Percentiles rank a stretch among this genome's conserved stretches.
These are phyloP conservation scores for Pyrenophora seminiperda DNA, from an alignment of 2,329 filamentous ascomycete species.

Conservation along the genomic window DNA sequence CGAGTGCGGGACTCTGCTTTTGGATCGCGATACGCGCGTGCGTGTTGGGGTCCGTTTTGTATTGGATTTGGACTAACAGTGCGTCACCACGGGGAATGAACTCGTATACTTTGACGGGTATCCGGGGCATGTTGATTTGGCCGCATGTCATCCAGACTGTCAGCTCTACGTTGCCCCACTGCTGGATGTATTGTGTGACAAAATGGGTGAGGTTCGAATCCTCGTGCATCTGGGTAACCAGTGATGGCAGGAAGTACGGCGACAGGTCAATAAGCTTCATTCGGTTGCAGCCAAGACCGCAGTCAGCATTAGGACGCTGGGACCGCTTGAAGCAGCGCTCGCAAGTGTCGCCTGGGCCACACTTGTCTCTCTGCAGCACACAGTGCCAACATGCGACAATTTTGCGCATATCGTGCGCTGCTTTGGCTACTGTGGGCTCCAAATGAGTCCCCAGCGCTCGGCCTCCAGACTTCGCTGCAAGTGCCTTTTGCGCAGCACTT, in stretches of 20 bases:
- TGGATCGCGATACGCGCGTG: conserved; percentile 34
- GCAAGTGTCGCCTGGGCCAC: conserved; percentile 48
- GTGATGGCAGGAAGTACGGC: conserved; percentile 51
- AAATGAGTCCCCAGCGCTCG: conserved; percentile 48
- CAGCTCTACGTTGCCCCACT: conserved; percentile 46
- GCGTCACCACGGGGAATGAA: conserved; percentile 51
- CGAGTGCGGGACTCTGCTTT: conserved; percentile 54
- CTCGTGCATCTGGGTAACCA: conserved; percentile 51
- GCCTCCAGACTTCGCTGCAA: conserved; percentile 42
- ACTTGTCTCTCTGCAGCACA: conserved; percentile 55
- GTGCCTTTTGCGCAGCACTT: conserved; percentile 28
- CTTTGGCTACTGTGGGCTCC: conserved; percentile 45
- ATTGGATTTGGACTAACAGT: conserved; percentile 51
- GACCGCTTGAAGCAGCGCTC: conserved; percentile 49
- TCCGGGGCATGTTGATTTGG: conserved; percentile 48
- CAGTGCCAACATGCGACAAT: conserved; percentile 56
- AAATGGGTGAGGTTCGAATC: conserved; percentile 51
- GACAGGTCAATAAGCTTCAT: conserved; percentile 54
- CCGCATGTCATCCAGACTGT: conserved; percentile 52
- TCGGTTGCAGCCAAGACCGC: conserved; percentile 53
- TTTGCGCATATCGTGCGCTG: conserved; percentile 54
- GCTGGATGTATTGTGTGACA: conserved; percentile 45
- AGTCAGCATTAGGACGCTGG: conserved; percentile 46
- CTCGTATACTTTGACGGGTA: conserved; percentile 54
- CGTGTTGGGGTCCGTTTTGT: conserved; percentile 47